Evolutionary conservation across 495 filamentous ascomycete species (phyloP), one percentile per base, ranked within the genome.

Genomic region (Stereocaulon alpinum): DNA sequence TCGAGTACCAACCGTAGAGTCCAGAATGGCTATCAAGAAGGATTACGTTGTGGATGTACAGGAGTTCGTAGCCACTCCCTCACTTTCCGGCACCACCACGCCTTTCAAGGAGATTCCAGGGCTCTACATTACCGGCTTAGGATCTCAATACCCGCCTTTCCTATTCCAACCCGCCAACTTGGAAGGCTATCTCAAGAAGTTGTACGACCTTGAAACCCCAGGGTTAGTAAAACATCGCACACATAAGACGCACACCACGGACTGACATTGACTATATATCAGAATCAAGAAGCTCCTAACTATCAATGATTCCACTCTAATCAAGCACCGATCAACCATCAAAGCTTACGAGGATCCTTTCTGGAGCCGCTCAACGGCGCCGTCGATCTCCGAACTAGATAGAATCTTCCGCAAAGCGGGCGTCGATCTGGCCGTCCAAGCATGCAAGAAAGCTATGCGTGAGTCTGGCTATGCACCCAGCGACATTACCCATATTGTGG

Each of bases 401-500:
- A 48, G 68, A 20, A 55, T 74, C 10, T 86, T 80, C 65, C 76
- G 80, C 57, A 72, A 70, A 44, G 72, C 81, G 43, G 82, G 82
- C 14, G 74, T 83, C 15, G 75, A 79, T 22, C 69, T 85, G 1
- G 75, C 82, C 3, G 70, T 78, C 14, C 68, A 69, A n/a, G 82
- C 82, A 34, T 73, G 78, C 34, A 66, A 71, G 18, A 84, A 83
- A 65, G 82, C 81, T 0, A 66, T 86, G 15, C 51, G 63, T 27
- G 82, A 82, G 65, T 74, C 76, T 18, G 67, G 71, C 12, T 64
- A 78, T 7, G 69, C 69, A 18, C 60, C 73, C 0, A 60, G 56
- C 0, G 70, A 81, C 17, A 78, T 85, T 59, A 86, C 82, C 22
- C 83, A 85, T 64, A 74, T 80, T 54, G 77, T 85, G 14, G 80